A percentile compares a stretch with the other conserved stretches of the same genome.
Conservation (phyloP, 2,329 filamentous ascomycete genomes). For the Fusarium chlamydosporum region DNA sequence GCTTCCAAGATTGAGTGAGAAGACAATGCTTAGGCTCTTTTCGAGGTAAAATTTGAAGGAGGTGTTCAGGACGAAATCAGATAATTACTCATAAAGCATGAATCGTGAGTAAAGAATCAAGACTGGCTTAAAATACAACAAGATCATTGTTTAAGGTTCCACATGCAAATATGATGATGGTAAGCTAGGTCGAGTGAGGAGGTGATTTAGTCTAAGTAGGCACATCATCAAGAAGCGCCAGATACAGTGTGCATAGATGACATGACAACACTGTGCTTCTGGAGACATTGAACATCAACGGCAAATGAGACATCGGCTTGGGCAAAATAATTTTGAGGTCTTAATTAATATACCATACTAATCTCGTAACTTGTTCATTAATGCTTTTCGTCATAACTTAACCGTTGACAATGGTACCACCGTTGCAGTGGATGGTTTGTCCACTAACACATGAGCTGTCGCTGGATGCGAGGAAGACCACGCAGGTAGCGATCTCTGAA, state of each 20-base stretch:
- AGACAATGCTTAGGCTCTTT: not conserved
- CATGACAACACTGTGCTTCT: not conserved
- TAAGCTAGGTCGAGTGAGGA: not conserved
- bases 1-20: not conserved
- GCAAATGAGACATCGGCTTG: not conserved
- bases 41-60: not conserved
- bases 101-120: not conserved
- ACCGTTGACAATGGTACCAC: constrained; percentile 64
- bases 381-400: constrained; percentile 46
- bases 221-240: not conserved
- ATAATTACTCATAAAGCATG: too few species aligned
- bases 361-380: not conserved
- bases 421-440: constrained; percentile 72
- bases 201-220: not conserved
- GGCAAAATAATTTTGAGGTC: not conserved
- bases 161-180: not conserved
- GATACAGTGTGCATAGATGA: not conserved
- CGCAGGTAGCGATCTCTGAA: constrained; percentile 84
- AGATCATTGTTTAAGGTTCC: not conserved
- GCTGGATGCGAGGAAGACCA: constrained; percentile 82
- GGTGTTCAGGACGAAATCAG: too few species aligned
- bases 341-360: not conserved
- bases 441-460: constrained; percentile 83
- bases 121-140: not conserved
- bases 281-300: not conserved